Percentiles rank a stretch among this genome's conserved stretches.
These are phyloP conservation scores for Mrakia blollopis DNA, from an alignment of 768 basidiomycete species.

Conservation along the genomic window DNA sequence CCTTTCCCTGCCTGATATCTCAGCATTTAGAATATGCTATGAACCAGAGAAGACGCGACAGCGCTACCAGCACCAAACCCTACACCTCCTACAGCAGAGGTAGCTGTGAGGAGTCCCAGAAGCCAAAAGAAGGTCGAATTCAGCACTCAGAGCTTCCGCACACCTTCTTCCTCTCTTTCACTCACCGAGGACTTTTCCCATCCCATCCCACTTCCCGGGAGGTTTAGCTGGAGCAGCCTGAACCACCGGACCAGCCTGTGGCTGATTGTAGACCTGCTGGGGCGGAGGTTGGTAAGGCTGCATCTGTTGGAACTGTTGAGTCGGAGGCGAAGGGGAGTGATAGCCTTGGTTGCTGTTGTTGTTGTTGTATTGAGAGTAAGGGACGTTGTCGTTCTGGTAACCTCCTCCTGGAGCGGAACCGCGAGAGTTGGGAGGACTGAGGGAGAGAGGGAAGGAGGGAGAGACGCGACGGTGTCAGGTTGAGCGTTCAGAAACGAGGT, in stretches of 20 bases:
- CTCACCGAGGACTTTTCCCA: conserved; percentile 14
- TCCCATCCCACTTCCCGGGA: conserved; percentile 14
- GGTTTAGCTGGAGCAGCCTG: background rate
- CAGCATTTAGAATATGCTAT: conserved; percentile 15
- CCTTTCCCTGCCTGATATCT: no score
- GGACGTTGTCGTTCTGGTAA: background rate
- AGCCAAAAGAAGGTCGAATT: background rate
- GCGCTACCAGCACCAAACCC: conserved; percentile 21
- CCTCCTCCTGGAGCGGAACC: background rate
- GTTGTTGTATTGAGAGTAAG: background rate
- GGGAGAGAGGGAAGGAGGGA: background rate
- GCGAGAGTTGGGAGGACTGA: background rate
- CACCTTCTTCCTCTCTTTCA: background rate
- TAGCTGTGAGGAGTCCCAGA: background rate
- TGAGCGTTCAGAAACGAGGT: background rate
- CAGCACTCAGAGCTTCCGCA: background rate
- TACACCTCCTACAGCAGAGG: conserved; percentile 19
- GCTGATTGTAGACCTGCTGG: conserved; percentile 4
- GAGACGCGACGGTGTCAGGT: background rate
- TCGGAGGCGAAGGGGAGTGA: background rate
- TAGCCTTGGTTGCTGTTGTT: conserved; percentile 7
- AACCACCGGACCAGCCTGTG: background rate
- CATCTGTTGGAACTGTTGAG: conserved; percentile 8
- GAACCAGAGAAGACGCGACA: background rate
- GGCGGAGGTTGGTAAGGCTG: conserved; percentile 4